phyloP scores from a whole-genome alignment of 129 eudicot species.

The Helianthus tuberosus region DNA sequence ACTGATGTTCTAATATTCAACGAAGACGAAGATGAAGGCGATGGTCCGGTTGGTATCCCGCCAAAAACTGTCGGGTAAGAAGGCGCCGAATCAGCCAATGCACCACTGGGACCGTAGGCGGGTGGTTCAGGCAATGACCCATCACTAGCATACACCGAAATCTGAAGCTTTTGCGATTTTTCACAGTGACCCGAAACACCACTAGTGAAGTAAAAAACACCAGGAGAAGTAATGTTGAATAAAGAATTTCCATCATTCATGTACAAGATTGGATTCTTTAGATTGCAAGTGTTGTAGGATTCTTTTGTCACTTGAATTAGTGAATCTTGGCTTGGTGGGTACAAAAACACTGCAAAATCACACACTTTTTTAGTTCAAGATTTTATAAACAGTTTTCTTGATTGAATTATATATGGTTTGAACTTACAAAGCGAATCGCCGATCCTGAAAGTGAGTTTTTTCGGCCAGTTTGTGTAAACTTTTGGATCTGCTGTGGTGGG shows the following conservation, averaged over 20 bases:
- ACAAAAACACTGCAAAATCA: conserved; percentile 69
- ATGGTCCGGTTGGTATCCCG: conserved; percentile 63
- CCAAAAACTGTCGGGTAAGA: conserved; percentile 79
- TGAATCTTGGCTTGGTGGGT: conserved; percentile 98
- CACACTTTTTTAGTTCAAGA: conserved; percentile 15
- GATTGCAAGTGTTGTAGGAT: conserved; percentile 68
- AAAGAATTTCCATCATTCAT: conserved; percentile 89
- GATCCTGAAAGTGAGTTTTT: conserved; percentile 53
- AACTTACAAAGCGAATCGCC: conserved; percentile 90
- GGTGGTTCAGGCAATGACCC: conserved; percentile 59
- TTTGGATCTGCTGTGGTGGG: conserved; percentile 60
- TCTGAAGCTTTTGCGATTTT: conserved; percentile 75
- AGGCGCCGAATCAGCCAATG: conserved; percentile 59
- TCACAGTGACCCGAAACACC: conserved; percentile 74
- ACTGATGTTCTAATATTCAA: conserved; percentile 22
- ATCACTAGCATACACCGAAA: conserved; percentile 46
- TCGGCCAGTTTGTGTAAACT: conserved; percentile 74
- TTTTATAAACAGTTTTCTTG: not conserved
- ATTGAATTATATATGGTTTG: not conserved
- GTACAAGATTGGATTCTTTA: conserved; percentile 78
- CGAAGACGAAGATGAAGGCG: conserved; percentile 40
- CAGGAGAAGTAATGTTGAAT: conserved; percentile 71
- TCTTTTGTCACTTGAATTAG: conserved; percentile 73
- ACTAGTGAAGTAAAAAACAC: conserved; percentile 88
- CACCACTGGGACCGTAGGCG: conserved; percentile 48